Conservation (phyloP, 306 rosid species). For the Lathyrus aphaca region DNA sequence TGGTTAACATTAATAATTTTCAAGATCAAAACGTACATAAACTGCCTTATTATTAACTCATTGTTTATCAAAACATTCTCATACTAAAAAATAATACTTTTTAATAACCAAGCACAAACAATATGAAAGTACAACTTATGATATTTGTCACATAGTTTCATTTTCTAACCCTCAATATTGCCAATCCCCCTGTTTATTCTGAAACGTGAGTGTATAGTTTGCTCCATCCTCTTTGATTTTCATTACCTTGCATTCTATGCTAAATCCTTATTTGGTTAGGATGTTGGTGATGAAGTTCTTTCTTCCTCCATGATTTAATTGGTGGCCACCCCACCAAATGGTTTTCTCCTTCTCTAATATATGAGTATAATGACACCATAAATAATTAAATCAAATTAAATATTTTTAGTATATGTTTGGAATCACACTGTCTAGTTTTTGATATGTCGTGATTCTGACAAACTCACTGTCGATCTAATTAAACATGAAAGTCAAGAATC, state of each 20-base stretch:
- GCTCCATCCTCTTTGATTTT: constrained; percentile 41
- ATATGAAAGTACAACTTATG: constrained; percentile 11
- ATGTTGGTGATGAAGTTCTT: constrained; percentile 46
- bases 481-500: not conserved
- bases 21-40: too few species aligned
- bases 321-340: constrained; percentile 92
- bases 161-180: too few species aligned
- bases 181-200: too few species aligned
- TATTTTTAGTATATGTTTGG: not conserved
- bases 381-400: not conserved
- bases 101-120: constrained; percentile 31
- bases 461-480: not conserved
- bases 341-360: constrained; percentile 41
- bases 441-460: too few species aligned
- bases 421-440: not conserved
- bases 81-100: constrained; percentile 1
- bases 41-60: too few species aligned
- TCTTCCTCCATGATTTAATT: constrained; percentile 74
- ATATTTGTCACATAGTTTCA: constrained; percentile 21
- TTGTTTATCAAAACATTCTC: too few species aligned
- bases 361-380: not conserved
- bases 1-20: too few species aligned
- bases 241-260: constrained; percentile 25
- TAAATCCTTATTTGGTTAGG: constrained; percentile 34
- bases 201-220: constrained; percentile 57